Evolutionary conservation across 2,329 filamentous ascomycete genomes (phyloP).

Genomic region (Claviceps africana): DNA sequence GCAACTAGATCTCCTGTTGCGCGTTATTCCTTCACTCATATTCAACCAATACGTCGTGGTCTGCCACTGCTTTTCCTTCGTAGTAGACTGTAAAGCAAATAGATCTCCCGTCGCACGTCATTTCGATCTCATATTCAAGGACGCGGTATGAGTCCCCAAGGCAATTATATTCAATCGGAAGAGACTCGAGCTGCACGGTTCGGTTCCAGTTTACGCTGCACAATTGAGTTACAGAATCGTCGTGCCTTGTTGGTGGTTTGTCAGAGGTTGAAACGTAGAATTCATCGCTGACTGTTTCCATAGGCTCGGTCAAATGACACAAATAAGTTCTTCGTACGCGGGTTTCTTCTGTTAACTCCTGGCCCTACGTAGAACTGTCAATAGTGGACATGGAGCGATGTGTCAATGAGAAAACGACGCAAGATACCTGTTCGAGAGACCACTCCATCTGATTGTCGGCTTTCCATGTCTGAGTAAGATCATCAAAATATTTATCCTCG

Average conservation of each 20-base stretch:
- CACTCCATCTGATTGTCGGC: slow-evolving; percentile 13
- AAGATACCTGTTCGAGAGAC: slow-evolving; percentile 11
- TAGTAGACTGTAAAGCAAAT: slow-evolving; percentile 1
- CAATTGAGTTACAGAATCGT: background rate
- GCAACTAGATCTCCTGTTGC: background rate
- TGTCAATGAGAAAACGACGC: background rate
- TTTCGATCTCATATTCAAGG: background rate
- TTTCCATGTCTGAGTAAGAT: background rate
- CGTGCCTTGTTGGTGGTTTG: background rate
- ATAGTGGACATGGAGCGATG: background rate
- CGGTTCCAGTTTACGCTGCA: background rate
- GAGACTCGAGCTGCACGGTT: background rate
- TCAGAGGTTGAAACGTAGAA: background rate
- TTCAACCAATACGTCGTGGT: background rate
- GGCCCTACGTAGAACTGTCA: background rate
- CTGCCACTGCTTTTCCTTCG: background rate
- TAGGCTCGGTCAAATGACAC: background rate
- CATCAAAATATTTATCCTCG: slow-evolving; percentile 8
- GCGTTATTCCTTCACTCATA: background rate
- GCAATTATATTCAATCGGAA: background rate
- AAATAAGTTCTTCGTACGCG: background rate
- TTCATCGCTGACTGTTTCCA: background rate
- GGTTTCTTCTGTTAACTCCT: background rate
- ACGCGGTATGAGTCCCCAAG: background rate
- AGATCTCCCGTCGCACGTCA: slow-evolving; percentile 1